These are phyloP conservation scores for Grammothele lineata DNA, from an alignment of 768 basidiomycete genomes.

Conservation along the genomic window DNA sequence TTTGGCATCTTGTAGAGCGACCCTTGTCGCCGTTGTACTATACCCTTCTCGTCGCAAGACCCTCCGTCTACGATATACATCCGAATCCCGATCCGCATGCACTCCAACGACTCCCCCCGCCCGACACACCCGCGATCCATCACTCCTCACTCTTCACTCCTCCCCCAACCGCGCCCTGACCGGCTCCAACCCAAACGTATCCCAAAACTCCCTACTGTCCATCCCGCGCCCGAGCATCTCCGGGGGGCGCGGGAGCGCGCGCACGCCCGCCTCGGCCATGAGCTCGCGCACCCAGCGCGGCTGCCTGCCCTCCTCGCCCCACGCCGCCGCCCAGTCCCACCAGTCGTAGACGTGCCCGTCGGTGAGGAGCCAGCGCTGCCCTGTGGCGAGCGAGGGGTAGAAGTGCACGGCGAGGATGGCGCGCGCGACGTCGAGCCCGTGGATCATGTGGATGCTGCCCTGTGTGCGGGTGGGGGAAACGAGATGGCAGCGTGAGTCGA, in stretches of 20 bases:
- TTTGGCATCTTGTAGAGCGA: too few species aligned
- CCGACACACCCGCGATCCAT: too few species aligned
- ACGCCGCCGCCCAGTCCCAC: constrained; percentile 61
- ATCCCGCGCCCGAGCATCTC: constrained; percentile 47
- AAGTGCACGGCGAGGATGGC: constrained; percentile 55
- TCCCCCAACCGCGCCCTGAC: constrained; percentile 29
- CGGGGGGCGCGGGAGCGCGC: constrained; percentile 48
- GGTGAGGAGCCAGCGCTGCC: constrained; percentile 53
- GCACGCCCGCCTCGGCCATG: constrained; percentile 46
- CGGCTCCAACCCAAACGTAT: constrained; percentile 41
- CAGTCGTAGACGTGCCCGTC: constrained; percentile 60
- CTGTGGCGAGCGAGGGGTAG: constrained; percentile 38
- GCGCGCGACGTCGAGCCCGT: constrained; percentile 56
- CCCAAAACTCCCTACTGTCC: constrained; percentile 63
- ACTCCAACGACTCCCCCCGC: too few species aligned
- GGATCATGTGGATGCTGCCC: constrained; percentile 59
- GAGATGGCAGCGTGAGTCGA: not conserved
- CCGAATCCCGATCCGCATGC: too few species aligned
- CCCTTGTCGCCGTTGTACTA: too few species aligned
- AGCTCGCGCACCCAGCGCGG: constrained; percentile 54
- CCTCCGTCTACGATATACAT: too few species aligned
- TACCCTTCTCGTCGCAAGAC: too few species aligned
- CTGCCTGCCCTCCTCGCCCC: constrained; percentile 43
- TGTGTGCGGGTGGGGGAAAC: constrained; percentile 20
- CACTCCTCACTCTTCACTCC: constrained; percentile 6